A percentile compares a stretch with the other conserved stretches of the same genome.
Conservation (phyloP, 257 asterid genomes). For the Scutellaria baicalensis region DNA sequence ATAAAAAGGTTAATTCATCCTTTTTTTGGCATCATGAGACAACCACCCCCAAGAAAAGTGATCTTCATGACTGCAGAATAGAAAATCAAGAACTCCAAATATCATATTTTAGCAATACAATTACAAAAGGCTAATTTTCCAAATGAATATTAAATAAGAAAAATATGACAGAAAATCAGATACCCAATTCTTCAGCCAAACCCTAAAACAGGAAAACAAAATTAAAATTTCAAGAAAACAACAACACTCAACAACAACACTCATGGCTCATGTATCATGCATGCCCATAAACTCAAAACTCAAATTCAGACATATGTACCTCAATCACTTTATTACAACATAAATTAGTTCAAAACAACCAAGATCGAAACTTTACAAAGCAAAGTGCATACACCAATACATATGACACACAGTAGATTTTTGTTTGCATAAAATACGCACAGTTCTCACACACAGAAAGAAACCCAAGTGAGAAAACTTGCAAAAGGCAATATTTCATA, state of each 20-base stretch:
- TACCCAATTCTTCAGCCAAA: conserved; percentile 5
- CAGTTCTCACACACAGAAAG: background rate
- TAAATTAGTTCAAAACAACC: background rate
- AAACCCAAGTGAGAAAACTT: conserved; percentile 1
- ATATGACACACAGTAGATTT: background rate
- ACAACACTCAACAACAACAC: background rate
- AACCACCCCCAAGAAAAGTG: background rate
- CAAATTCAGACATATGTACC: conserved; percentile 12
- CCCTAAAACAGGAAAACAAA: background rate
- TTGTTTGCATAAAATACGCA: background rate
- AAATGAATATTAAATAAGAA: background rate
- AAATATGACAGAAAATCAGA: background rate
- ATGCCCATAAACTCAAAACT: conserved; percentile 15
- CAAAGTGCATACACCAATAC: background rate
- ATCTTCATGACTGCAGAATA: background rate
- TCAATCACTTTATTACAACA: background rate
- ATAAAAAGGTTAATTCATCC: background rate
- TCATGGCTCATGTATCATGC: conserved; percentile 20
- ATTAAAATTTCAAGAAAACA: background rate
- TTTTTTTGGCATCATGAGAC: background rate
- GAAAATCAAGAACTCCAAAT: conserved; percentile 6
- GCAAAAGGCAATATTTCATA: conserved; percentile 8
- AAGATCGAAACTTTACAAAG: conserved; percentile 19
- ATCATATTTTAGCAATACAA: background rate
- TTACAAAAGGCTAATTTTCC: too few species aligned